phyloP scores from a whole-genome alignment of 257 asterid species.

The Ilex asprella region DNA sequence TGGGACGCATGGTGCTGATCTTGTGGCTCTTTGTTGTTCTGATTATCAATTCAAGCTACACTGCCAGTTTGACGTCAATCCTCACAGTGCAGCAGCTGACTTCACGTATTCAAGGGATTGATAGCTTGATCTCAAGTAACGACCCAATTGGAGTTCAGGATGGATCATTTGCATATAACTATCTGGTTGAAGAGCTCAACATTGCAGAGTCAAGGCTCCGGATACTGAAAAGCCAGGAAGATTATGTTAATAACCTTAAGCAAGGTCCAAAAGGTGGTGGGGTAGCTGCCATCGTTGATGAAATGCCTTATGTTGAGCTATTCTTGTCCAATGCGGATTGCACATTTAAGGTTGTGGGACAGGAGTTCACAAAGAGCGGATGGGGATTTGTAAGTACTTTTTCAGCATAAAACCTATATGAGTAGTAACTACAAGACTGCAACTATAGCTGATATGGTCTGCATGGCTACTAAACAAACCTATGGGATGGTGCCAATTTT shows the following conservation, averaged over 20 bases:
- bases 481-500: too few species aligned
- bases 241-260: slow-evolving; percentile 6
- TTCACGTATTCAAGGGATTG: slow-evolving; percentile 13
- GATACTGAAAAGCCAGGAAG: slow-evolving; percentile 2
- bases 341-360: slow-evolving; percentile 7
- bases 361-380: slow-evolving; percentile 12
- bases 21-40: slow-evolving; percentile 16
- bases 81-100: slow-evolving; percentile 13
- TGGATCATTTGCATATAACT: slow-evolving; percentile 13
- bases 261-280: slow-evolving; percentile 11
- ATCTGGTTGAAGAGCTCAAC: slow-evolving; percentile 9
- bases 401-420: not conserved
- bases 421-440: not conserved
- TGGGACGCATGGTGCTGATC: slow-evolving; percentile 13
- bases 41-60: slow-evolving; percentile 14
- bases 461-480: too few species aligned
- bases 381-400: slow-evolving; percentile 16
- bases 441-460: not conserved
- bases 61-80: slow-evolving; percentile 8
- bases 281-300: slow-evolving; percentile 14
- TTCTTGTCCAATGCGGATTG: slow-evolving; percentile 7
- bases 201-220: slow-evolving; percentile 8
- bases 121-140: slow-evolving; percentile 1
- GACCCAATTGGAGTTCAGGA: slow-evolving; percentile 15
- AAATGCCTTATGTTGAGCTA: slow-evolving; percentile 11